Conservation (phyloP, 805 yeast species). For the Pichia nanzhaoensis region DNA sequence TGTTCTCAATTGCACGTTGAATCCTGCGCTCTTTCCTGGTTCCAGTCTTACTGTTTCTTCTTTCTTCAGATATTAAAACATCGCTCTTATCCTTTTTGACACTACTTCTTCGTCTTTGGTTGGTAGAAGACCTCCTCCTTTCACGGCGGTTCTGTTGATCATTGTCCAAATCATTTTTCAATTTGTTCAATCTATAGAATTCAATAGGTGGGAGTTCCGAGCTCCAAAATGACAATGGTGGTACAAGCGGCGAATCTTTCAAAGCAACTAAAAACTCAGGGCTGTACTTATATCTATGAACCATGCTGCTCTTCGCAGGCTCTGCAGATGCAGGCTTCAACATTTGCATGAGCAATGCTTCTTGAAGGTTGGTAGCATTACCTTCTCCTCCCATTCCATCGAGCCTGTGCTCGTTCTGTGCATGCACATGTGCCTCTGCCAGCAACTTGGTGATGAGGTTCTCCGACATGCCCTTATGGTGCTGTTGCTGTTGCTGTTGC, state of each 20-base stretch:
- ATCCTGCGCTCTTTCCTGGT: slow-evolving; percentile 8
- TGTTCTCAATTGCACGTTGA: slow-evolving; percentile 15
- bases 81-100: slow-evolving; percentile 1
- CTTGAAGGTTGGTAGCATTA: neutral
- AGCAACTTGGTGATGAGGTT: slow-evolving; percentile 1
- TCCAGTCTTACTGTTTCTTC: neutral
- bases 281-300: neutral
- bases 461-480: neutral
- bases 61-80: neutral
- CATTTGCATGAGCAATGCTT: slow-evolving; percentile 5
- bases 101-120: slow-evolving; percentile 4
- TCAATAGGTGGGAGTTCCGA: slow-evolving; percentile 37
- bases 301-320: neutral
- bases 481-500: too few relatives aligned
- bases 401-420: slow-evolving; percentile 2
- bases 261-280: slow-evolving; percentile 4
- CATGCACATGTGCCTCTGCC: slow-evolving; percentile 3
- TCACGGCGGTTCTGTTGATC: slow-evolving; percentile 10
- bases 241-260: slow-evolving; percentile 11
- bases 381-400: neutral
- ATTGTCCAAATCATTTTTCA: neutral
- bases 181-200: slow-evolving; percentile 40
- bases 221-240: slow-evolving; percentile 18
- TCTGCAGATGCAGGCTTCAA: neutral
- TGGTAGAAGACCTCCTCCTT: slow-evolving; percentile 15